phyloP scores from a whole-genome alignment of 768 basidiomycete species.

The Pisolithus sp. region DNA sequence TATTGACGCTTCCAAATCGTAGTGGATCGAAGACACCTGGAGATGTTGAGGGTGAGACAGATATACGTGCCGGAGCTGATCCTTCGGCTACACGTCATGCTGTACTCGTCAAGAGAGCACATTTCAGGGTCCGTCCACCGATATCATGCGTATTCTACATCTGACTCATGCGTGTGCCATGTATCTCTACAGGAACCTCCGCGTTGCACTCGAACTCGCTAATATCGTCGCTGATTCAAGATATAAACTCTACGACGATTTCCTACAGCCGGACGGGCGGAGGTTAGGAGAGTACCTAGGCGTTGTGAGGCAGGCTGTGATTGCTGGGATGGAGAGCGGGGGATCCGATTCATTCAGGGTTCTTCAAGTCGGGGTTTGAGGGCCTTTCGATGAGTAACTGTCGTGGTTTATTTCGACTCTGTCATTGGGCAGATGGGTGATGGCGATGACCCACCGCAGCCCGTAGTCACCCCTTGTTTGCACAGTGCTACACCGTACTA shows the following conservation, averaged over 20 bases:
- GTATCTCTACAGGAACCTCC: conserved; percentile 53
- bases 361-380: conserved; percentile 5
- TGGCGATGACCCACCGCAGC: no score
- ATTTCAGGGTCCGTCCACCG: conserved; percentile 56
- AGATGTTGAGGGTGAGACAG: conserved; percentile 77
- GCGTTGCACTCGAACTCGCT: conserved; percentile 67
- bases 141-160: not conserved
- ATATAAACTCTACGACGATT: conserved; percentile 81
- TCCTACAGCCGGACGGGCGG: conserved; percentile 53
- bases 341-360: conserved; percentile 72
- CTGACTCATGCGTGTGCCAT: not conserved
- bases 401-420: no score
- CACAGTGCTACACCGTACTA: no score
- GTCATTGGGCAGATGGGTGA: no score
- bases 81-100: conserved; percentile 70
- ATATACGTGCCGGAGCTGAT: conserved; percentile 88
- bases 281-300: conserved; percentile 68
- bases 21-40: conserved; percentile 53
- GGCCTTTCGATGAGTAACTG: no score
- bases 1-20: not conserved
- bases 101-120: conserved; percentile 56
- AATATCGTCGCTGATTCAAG: conserved; percentile 85
- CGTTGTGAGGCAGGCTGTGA: conserved; percentile 61
- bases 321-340: conserved; percentile 67
- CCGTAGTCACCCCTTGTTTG: no score